Base-by-base conservation (phyloP, 1,284 basidiomycete genomes). In the Sporisorium scitamineum region DNA sequence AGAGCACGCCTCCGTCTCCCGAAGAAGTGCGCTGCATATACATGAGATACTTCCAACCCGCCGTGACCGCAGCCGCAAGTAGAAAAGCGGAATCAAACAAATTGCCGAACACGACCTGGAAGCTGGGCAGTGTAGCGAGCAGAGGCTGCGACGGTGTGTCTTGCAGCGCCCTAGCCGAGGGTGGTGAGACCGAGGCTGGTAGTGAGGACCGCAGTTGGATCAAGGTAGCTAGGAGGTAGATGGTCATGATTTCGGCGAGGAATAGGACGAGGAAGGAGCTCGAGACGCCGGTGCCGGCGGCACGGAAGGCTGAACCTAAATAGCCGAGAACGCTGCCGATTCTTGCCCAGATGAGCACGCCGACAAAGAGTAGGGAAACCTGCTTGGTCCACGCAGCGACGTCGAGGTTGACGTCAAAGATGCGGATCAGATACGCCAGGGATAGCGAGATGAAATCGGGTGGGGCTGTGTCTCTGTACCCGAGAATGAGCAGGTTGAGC, bases 141-240 rank as follows among this genome's bases (percentile, higher is more conserved):
- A 87, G 76, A 4, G 77, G 76, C 2, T 70, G 61, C 2, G 55
- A 41, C n/a, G 13, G 47, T 24, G 26, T 56, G n/a, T 60, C 54
- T 11, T 10, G 16, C 2, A 29, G 8, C 5, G 29, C 62, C 29
- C 29, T 55, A 7, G 8, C 11, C 14, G 18, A 29, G 37, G 54
- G 22, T 18, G 37, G 60, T 24, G 27, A 52, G 41, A 65, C 59
- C 8, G 75, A 64, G 7, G 62, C 59, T 5, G 78, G 80, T 13
- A 84, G 68, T 0, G 85, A 81, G 3, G 84, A 80, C 0, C 86
- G 82, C 0, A 87, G 79, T 48, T 87, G 86, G 57, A 87, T 87
- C 48, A 87, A 80, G 14, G 86, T 87, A 0, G 87, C 87, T 29
- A 87, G 79, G 14, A 87, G 82, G 57, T 87, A 87, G 44, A 87